These are phyloP conservation scores for Rhizopus stolonifer DNA, from an alignment of 371 early-diverging fungal species.

Conservation along the genomic window DNA sequence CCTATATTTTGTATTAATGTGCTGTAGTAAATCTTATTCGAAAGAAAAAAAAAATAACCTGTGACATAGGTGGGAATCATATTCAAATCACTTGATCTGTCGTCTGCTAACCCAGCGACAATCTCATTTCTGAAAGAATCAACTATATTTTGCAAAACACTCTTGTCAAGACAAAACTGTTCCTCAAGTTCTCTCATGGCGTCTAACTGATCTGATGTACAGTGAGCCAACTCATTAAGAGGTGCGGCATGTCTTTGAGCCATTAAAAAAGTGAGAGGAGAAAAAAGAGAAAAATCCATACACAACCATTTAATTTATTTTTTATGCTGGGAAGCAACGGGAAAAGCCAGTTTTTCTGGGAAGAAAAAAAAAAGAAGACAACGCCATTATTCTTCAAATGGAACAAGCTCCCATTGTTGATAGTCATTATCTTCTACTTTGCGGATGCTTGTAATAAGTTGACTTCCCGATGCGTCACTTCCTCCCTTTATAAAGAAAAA, in stretches of 20 bases:
- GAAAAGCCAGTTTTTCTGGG: slow-evolving; percentile 10
- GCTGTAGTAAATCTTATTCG: not conserved
- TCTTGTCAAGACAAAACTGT: slow-evolving; percentile 28
- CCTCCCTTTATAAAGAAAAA: slow-evolving; percentile 19
- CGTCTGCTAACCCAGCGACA: slow-evolving; percentile 40
- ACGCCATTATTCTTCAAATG: slow-evolving; percentile 13
- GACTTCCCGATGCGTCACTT: slow-evolving; percentile 20
- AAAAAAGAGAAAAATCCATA: not conserved
- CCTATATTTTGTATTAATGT: slow-evolving; percentile 22
- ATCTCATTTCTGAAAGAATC: slow-evolving; percentile 35
- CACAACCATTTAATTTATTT: slow-evolving; percentile 1
- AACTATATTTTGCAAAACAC: slow-evolving; percentile 26
- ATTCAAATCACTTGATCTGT: slow-evolving; percentile 48
- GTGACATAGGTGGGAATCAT: slow-evolving; percentile 56
- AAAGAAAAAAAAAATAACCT: slow-evolving; percentile 22
- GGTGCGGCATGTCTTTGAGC: slow-evolving; percentile 26
- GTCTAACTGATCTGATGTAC: slow-evolving; percentile 20
- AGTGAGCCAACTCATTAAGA: slow-evolving; percentile 16
- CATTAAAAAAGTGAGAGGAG: slow-evolving; percentile 8
- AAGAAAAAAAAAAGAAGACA: slow-evolving; percentile 3
- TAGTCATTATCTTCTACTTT: slow-evolving; percentile 29
- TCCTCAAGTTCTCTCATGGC: slow-evolving; percentile 33
- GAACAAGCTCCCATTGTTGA: slow-evolving; percentile 42
- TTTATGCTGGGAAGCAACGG: not conserved
- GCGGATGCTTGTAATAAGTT: slow-evolving; percentile 24